Conservation (phyloP, 192 early-diverging fungal genomes). For the Coemansia sp. region DNA sequence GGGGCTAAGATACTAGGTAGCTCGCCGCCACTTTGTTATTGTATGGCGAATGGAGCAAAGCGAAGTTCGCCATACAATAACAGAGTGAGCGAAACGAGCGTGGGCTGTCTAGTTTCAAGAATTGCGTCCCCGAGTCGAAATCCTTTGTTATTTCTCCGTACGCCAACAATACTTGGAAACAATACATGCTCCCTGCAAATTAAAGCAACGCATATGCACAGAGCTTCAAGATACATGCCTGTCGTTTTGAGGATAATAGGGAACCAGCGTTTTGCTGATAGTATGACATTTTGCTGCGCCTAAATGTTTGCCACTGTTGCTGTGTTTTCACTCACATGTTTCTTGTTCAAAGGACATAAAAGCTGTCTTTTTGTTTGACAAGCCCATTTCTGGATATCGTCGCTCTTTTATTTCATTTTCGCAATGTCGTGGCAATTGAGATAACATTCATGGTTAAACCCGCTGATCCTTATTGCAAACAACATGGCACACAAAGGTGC, state of each 20-base stretch:
- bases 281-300: not conserved
- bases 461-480: not conserved
- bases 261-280: not conserved
- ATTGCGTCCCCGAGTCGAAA: not conserved
- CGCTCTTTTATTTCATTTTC: not conserved
- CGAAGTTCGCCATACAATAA: too few relatives aligned
- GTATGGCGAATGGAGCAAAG: too few relatives aligned
- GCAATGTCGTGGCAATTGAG: not conserved
- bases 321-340: not conserved
- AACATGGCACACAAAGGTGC: not conserved
- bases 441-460: not conserved
- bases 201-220: slow-evolving; percentile 18
- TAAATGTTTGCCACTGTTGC: not conserved
- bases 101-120: too few relatives aligned
- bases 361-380: not conserved
- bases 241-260: not conserved
- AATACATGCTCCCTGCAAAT: slow-evolving; percentile 37
- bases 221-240: slow-evolving; percentile 16
- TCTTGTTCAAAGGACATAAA: slow-evolving; percentile 3
- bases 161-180: not conserved
- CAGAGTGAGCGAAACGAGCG: too few relatives aligned
- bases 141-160: not conserved
- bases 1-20: too few relatives aligned
- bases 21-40: too few relatives aligned
- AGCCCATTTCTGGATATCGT: not conserved